Evolutionary conservation across 352 stramenopile species (phyloP), one percentile per base, ranked within the genome.

Genomic region (Phytophthora lateralis): DNA sequence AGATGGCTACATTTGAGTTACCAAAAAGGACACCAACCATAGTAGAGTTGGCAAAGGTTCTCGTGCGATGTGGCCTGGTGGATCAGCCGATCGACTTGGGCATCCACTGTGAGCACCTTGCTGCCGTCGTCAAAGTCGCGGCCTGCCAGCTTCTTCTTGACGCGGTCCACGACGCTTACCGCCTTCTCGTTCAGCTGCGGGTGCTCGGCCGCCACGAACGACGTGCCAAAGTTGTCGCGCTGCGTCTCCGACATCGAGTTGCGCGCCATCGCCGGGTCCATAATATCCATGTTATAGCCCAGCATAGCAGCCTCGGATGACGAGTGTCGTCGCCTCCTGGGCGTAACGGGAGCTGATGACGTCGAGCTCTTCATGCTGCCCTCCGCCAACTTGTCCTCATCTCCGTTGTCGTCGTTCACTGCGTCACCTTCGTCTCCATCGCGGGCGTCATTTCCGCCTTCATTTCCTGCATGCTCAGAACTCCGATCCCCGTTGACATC

Each of bases 111-210:
- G 14, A 96, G 77, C 44, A 92, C 75, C 42, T 89, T 85, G n/a
- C 74, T 70, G 51, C 84, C 87, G 53, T 94, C 76, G 59, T 95
- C 85, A 71, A 99, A 99, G 70, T 99, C 98, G 4, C 96, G 96
- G 9, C 98, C 98, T 2, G 90, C 97, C 26, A 99, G 82, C 69
- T 99, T 99, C 71, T 99, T 98, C 75, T 99, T 97, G n/a, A 99
- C 96, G 30, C 98, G 91, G 34, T 96, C 82, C 48, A 99, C 97
- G 46, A 99, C 97, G 55, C 96, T 97, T 34, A 99, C 71, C 15
- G 97, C 96, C 66, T 95, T 94, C 38, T 92, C 88, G 56, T 94
- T 96, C 60, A 96, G 69, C 63, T 96, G 85, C 51, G 85, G 85
- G 43, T 90, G 67, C 45, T 91, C 82, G 0, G 78, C 75, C 12